These are phyloP conservation scores for Venturia carpophila DNA, from an alignment of 2,329 filamentous ascomycete genomes.

Conservation along the genomic window DNA sequence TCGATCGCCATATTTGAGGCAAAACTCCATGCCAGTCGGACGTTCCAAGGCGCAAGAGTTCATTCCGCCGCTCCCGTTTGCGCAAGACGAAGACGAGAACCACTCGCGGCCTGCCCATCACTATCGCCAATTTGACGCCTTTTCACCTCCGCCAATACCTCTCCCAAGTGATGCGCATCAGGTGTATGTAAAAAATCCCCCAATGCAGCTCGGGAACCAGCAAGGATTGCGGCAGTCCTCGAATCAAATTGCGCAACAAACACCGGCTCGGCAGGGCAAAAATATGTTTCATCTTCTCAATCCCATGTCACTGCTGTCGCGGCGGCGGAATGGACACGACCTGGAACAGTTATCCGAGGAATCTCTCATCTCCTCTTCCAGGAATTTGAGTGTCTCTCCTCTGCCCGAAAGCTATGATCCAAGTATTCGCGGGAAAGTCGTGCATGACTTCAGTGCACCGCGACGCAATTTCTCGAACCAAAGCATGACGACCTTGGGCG, in stretches of 20 bases:
- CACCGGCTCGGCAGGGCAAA: slow-evolving; percentile 27
- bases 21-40: not conserved
- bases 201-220: slow-evolving; percentile 8
- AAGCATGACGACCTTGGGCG: not conserved
- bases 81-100: not conserved
- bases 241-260: not conserved
- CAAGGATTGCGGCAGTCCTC: not conserved
- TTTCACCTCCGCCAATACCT: not conserved
- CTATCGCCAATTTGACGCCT: slow-evolving; percentile 2
- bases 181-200: not conserved
- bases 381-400: slow-evolving; percentile 36
- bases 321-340: slow-evolving; percentile 48
- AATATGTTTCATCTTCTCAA: slow-evolving; percentile 50
- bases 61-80: not conserved
- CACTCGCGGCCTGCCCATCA: not conserved
- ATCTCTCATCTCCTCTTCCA: slow-evolving; percentile 42
- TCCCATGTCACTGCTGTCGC: slow-evolving; percentile 52
- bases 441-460: slow-evolving; percentile 58
- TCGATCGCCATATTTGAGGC: slow-evolving; percentile 1
- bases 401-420: slow-evolving; percentile 54
- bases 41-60: not conserved
- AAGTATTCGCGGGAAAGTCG: slow-evolving; percentile 53
- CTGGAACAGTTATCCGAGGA: slow-evolving; percentile 42
- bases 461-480: slow-evolving; percentile 30
- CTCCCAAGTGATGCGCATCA: not conserved